Base-by-base conservation (phyloP, 495 filamentous ascomycete genomes). In the Hypomontagnella monticulosa region DNA sequence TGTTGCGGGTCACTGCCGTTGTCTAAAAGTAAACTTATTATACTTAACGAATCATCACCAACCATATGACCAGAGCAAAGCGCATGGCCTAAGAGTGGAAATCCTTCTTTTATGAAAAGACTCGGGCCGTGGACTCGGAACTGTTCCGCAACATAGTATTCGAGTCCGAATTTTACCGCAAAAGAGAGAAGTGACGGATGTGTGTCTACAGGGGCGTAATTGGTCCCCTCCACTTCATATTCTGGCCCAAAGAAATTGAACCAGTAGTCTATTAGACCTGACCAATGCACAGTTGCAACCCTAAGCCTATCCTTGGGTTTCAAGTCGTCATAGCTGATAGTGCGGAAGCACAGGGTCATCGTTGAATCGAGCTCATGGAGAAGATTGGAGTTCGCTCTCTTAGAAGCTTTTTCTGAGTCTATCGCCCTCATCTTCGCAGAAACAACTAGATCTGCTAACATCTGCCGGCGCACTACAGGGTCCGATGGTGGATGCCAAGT, bases 51-150 rank as follows among this genome's bases (percentile, higher is more conserved):
- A 12, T 38, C 8, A 14, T 12, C 9, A 3, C 10, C n/a, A n/a
- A n/a, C n/a, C n/a, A n/a, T n/a, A n/a, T n/a, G n/a, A 38, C 8
- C 2, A 8, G 51, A 36, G 6, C 8, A 36, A 36, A 55, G 34
- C 15, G 37, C 15, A 43, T 55, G 36, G 1, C 34, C 51, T 20
- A 55, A 23, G 9, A 55, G 37, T 9, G 51, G 36, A 14, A 55
- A 23, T 14, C 37, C 34, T 8, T 55, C 18, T 10, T 55, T 42
- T 27, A 14, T 11, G 2, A 47, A 11, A 1, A 47, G 16, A 18
- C 10, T 11, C 1, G 8, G 18, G 11, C 43, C 43, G 11, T 47
- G 43, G 9, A 18, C n/a, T 47, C 27, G 1, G 16, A 47, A 27
- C 11, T 47, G 43, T 9, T 47, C 43, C 20, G 15, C 18, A 11